Evolutionary conservation across 73 alveolate genomes (phyloP).

Genomic region (Durusdinium trenchii): DNA sequence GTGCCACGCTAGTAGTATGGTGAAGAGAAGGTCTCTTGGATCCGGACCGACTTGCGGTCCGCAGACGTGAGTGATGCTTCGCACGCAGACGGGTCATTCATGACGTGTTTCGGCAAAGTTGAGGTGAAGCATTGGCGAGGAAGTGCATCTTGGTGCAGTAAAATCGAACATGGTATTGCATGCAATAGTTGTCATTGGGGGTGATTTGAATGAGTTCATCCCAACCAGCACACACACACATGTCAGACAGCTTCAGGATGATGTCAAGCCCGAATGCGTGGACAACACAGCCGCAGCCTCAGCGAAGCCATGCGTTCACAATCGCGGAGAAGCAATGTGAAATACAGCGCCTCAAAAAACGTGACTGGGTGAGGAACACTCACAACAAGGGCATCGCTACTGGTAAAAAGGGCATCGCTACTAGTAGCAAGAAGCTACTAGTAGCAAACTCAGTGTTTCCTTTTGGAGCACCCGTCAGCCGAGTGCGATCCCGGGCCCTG

Average conservation of each 20-base stretch:
- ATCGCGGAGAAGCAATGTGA: too few species aligned
- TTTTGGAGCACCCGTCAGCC: background rate
- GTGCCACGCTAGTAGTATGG: slow-evolving; percentile 73
- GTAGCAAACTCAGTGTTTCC: background rate
- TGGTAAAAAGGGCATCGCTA: too few species aligned
- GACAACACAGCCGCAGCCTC: slow-evolving; percentile 18
- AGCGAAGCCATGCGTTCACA: background rate
- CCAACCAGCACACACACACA: too few species aligned
- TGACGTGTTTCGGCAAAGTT: background rate
- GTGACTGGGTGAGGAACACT: too few species aligned
- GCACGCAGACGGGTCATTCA: too few species aligned
- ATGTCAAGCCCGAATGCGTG: slow-evolving; percentile 72
- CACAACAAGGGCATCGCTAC: too few species aligned
- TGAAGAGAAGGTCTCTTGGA: slow-evolving; percentile 23
- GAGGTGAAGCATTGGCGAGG: slow-evolving; percentile 78
- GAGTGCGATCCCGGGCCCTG: background rate
- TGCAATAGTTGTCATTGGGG: background rate
- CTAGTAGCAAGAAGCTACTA: too few species aligned
- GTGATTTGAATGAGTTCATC: background rate
- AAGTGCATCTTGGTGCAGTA: background rate
- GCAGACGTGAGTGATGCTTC: too few species aligned
- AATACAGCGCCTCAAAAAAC: too few species aligned
- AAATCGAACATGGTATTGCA: background rate
- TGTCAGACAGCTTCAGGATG: slow-evolving; percentile 7
- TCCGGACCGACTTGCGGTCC: too few species aligned